Percentiles rank a stretch among this genome's conserved stretches.
phyloP scores from a whole-genome alignment of 805 yeast genomes.

The Candida jianshihensis region DNA sequence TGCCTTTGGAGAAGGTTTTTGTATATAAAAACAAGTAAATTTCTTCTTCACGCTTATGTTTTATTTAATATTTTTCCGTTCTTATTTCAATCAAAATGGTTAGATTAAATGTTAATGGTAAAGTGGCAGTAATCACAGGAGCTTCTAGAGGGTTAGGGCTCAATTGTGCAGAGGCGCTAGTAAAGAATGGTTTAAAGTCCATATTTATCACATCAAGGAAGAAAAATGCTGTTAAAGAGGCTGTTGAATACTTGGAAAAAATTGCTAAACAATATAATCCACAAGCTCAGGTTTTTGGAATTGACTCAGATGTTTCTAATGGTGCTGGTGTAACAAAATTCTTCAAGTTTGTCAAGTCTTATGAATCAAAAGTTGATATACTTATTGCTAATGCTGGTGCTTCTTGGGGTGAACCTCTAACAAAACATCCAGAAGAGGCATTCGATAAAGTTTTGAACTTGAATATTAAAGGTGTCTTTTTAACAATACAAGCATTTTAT shows the following conservation, averaged over 20 bases:
- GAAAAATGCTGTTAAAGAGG: slow-evolving; percentile 51
- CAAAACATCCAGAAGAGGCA: slow-evolving; percentile 52
- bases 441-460: slow-evolving; percentile 55
- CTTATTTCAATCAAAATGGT: slow-evolving; percentile 18
- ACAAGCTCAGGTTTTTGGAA: slow-evolving; percentile 29
- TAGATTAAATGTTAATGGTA: slow-evolving; percentile 42
- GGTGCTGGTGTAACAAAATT: slow-evolving; percentile 42
- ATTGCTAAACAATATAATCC: slow-evolving; percentile 23
- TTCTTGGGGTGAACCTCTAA: slow-evolving; percentile 65
- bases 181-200: slow-evolving; percentile 52
- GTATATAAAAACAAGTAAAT: too few relatives aligned
- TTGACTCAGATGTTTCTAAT: slow-evolving; percentile 52
- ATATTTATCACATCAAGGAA: slow-evolving; percentile 64
- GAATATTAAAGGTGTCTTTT: slow-evolving; percentile 63
- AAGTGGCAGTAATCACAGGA: slow-evolving; percentile 63
- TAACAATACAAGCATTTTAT: slow-evolving; percentile 54
- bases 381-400: slow-evolving; percentile 77
- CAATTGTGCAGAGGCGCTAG: slow-evolving; percentile 57
- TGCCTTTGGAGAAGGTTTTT: not conserved
- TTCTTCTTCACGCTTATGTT: too few relatives aligned
- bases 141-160: slow-evolving; percentile 74
- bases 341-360: slow-evolving; percentile 33
- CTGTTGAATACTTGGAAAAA: slow-evolving; percentile 32
- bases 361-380: slow-evolving; percentile 43
- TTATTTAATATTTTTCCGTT: too few relatives aligned